A percentile compares a stretch with the other conserved stretches of the same genome.
Conservation (phyloP, 1,139 yeast genomes). For the Yamadazyma kanchanaburiensis region DNA sequence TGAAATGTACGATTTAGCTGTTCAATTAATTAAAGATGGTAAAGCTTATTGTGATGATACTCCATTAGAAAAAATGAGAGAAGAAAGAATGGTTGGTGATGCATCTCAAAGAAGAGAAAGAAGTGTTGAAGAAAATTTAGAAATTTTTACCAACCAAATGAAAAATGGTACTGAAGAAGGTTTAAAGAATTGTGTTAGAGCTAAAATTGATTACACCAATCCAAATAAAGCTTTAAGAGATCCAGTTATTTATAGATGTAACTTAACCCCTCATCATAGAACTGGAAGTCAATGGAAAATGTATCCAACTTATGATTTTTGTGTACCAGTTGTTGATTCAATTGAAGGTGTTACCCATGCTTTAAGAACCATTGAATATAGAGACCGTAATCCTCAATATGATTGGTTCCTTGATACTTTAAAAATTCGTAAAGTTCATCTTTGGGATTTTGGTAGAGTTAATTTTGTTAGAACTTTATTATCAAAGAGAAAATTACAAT, state of each 20-base stretch:
- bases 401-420: constrained; percentile 89
- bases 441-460: constrained; percentile 97
- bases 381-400: constrained; percentile 97
- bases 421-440: constrained; percentile 81
- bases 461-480: constrained; percentile 92
- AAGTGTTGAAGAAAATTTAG: constrained; percentile 83
- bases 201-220: constrained; percentile 88
- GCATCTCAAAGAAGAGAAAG: constrained; percentile 89
- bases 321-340: constrained; percentile 94
- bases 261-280: constrained; percentile 94
- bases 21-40: constrained; percentile 86
- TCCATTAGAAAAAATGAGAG: constrained; percentile 90
- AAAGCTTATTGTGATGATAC: constrained; percentile 97
- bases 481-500: constrained; percentile 95
- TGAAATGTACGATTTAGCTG: constrained; percentile 80
- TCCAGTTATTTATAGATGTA: constrained; percentile 95
- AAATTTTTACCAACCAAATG: constrained; percentile 85
- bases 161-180: constrained; percentile 90
- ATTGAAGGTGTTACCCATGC: constrained; percentile 97
- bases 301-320: constrained; percentile 97
- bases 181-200: constrained; percentile 85
- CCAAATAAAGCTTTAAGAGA: constrained; percentile 93
- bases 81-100: constrained; percentile 96
- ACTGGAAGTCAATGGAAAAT: constrained; percentile 90
- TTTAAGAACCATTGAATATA: constrained; percentile 93